phyloP scores from a whole-genome alignment of 345 rosid species.

The Populus nigra region DNA sequence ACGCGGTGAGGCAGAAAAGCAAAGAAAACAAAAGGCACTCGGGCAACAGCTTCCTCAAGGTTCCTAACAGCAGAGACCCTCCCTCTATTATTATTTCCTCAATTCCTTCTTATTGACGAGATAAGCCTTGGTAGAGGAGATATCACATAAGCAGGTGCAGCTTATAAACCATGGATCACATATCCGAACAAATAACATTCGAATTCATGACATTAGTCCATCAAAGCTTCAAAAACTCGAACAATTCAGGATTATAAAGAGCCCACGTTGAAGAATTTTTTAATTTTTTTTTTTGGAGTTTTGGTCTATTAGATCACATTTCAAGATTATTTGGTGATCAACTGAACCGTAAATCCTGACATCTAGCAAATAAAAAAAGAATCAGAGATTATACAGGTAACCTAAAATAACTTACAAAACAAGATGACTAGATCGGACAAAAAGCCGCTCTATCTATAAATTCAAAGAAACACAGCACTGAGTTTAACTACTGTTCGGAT shows the following conservation, averaged over 20 bases:
- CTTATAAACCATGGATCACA: not conserved
- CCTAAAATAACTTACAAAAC: not conserved
- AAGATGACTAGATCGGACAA: not conserved
- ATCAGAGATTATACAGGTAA: no score
- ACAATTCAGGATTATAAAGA: not conserved
- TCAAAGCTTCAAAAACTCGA: not conserved
- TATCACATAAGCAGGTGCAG: not conserved
- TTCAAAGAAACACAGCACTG: not conserved
- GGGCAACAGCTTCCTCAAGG: not conserved
- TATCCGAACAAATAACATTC: not conserved
- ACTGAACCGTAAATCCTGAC: not conserved
- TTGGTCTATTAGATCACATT: not conserved
- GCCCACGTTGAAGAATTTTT: not conserved
- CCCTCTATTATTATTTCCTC: not conserved
- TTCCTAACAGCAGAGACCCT: not conserved
- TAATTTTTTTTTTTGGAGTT: not conserved
- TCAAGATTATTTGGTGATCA: not conserved
- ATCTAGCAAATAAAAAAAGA: not conserved
- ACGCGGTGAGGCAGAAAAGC: not conserved
- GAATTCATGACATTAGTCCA: not conserved
- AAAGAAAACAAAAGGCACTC: not conserved
- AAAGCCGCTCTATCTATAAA: not conserved
- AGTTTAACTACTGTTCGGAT: no score
- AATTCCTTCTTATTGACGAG: not conserved
- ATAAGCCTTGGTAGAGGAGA: not conserved